Conservation (phyloP, 2,329 filamentous ascomycete species). For the Neospermospora avenae region DNA sequence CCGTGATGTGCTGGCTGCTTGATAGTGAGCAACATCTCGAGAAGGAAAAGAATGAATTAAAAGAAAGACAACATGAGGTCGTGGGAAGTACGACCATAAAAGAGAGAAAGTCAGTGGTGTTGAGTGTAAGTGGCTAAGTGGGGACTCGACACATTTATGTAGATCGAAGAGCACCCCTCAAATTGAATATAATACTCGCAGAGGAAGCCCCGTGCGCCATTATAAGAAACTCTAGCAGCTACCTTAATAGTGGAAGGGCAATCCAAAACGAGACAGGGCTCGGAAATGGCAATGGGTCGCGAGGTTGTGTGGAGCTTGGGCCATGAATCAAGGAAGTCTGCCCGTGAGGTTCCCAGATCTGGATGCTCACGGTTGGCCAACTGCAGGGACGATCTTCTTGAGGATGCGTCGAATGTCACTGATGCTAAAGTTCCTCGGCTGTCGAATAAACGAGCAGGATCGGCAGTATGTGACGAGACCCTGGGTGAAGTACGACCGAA, state of each 20-base stretch:
- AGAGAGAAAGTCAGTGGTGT: conserved; percentile 21
- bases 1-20: conserved; percentile 46
- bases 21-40: conserved; percentile 49
- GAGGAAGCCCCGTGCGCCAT: conserved; percentile 31
- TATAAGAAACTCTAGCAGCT: conserved; percentile 21
- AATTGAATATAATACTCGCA: conserved; percentile 26
- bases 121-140: conserved; percentile 24
- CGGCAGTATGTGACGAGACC: conserved; percentile 18
- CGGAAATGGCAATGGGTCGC: conserved; percentile 22
- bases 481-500: conserved; percentile 13
- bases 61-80: conserved; percentile 31
- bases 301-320: conserved; percentile 23
- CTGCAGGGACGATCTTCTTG: conserved; percentile 30
- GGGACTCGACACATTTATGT: conserved; percentile 30
- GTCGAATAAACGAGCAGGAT: conserved; percentile 25
- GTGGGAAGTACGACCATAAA: conserved; percentile 27
- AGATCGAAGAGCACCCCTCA: conserved; percentile 28
- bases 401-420: conserved; percentile 17
- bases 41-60: conserved; percentile 31
- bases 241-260: conserved; percentile 20
- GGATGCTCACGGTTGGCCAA: conserved; percentile 21
- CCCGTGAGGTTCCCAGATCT: conserved; percentile 26
- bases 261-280: conserved; percentile 25
- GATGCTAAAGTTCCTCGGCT: conserved; percentile 21
- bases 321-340: conserved; percentile 31